Evolutionary conservation across 1,284 basidiomycete species (phyloP), one percentile per base, ranked within the genome.

Genomic region (Hortiboletus rubellus): DNA sequence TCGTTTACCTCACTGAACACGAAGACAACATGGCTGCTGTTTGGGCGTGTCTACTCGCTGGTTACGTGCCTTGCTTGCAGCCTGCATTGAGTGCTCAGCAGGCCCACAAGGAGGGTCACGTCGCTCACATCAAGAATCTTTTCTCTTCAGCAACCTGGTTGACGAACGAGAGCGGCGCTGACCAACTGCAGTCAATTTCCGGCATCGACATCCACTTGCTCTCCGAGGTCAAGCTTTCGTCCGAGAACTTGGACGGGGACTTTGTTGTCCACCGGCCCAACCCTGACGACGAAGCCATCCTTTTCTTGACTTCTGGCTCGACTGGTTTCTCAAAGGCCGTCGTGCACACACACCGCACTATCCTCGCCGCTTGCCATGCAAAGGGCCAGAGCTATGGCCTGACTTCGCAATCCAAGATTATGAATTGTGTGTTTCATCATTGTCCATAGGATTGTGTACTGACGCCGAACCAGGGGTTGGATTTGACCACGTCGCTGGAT

Each of bases 401-500:
- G 7, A 74, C 61, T 27, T 49, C 72, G 0, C 43, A 61, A 22
- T 66, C 69, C 9, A 73, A 55, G 17, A 50, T 73, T 48, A 54
- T 71, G 58, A 71, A 71, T 55, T 71, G 69, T 74, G 11, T 53
- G 68, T 62, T n/a, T 27, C 9, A 24, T 11, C 4, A 3, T 38
- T 31, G 4, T 10, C 0, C 12, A 5, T 8, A 7, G 6, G n/a
- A 30, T 15, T 0, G 3, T 24, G n/a, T 40, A 6, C 57, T 71
- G 10, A 67, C 30, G 17, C 37, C 2, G n/a, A 24, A 42, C 31
- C 44, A 69, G 70, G 71, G 74, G 73, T 76, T 5, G 72, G 72
- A 18, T 73, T 75, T 30, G 74, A 75, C 45, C 73, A 75, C 46
- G 74, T 75, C n/a, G 73, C 73, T 9, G 73, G 72, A 15, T 74